These are phyloP conservation scores for Pleurotus sapidus DNA, from an alignment of 768 basidiomycete species.

Conservation along the genomic window DNA sequence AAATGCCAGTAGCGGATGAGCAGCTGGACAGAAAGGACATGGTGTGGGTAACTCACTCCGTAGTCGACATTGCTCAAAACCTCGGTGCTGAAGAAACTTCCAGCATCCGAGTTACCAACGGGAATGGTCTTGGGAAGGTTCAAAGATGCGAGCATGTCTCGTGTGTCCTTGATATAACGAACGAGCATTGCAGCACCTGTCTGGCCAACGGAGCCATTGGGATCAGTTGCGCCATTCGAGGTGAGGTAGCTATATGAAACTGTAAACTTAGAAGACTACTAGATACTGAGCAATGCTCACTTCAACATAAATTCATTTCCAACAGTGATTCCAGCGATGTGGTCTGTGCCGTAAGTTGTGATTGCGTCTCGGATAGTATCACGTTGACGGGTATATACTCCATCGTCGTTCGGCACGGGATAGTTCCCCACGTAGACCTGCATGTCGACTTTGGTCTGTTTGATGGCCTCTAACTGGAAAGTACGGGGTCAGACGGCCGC, in stretches of 20 bases:
- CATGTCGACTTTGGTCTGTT: slow-evolving; percentile 86
- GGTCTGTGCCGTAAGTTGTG: slow-evolving; percentile 69
- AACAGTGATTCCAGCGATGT: slow-evolving; percentile 82
- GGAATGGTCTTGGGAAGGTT: slow-evolving; percentile 58
- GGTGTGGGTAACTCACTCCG: slow-evolving; percentile 44
- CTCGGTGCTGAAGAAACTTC: slow-evolving; percentile 74
- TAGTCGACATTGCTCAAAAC: slow-evolving; percentile 67
- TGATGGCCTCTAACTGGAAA: slow-evolving; percentile 77
- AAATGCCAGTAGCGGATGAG: neutral
- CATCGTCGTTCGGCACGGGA: slow-evolving; percentile 56
- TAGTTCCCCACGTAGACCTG: slow-evolving; percentile 77
- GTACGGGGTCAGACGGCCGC: neutral
- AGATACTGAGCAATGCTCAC: slow-evolving; percentile 30
- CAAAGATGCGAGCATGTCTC: slow-evolving; percentile 49
- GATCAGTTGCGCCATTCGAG: slow-evolving; percentile 42
- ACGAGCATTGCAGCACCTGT: slow-evolving; percentile 56
- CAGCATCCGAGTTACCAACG: slow-evolving; percentile 84
- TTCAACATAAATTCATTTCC: slow-evolving; percentile 92
- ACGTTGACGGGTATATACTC: slow-evolving; percentile 74
- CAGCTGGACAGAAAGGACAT: neutral
- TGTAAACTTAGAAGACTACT: neutral
- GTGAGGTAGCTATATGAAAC: slow-evolving; percentile 51
- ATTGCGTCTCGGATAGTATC: slow-evolving; percentile 65
- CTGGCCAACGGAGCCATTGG: slow-evolving; percentile 60
- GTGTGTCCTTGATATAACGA: slow-evolving; percentile 64